A percentile compares a stretch with the other conserved stretches of the same genome.
phyloP scores from a whole-genome alignment of 768 basidiomycete genomes.

The Galerina marginata region DNA sequence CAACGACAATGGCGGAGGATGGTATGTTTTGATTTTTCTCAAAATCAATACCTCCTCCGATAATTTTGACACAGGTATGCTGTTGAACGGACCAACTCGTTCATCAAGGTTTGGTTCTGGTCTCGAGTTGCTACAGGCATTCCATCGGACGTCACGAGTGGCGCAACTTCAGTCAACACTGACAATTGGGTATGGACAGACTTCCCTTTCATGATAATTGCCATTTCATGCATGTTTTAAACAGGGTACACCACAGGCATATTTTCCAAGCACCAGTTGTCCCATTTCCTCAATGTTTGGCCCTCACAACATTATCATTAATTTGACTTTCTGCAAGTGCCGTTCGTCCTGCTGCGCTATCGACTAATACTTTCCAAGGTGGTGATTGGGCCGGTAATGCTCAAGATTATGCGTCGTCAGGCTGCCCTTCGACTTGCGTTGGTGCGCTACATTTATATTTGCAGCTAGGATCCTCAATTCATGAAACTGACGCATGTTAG shows the following conservation, averaged over 20 bases:
- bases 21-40: constrained; percentile 39
- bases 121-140: constrained; percentile 49
- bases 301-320: constrained; percentile 68
- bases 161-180: constrained; percentile 49
- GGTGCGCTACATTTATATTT: constrained; percentile 38
- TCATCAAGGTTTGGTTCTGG: constrained; percentile 80
- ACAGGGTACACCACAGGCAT: constrained; percentile 63
- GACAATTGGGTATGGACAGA: constrained; percentile 51
- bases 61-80: constrained; percentile 52
- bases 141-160: constrained; percentile 52
- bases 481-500: constrained; percentile 32
- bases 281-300: constrained; percentile 58
- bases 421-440: constrained; percentile 59
- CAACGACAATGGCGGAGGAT: constrained; percentile 66
- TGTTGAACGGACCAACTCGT: constrained; percentile 58
- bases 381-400: constrained; percentile 61
- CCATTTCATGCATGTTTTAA: not conserved
- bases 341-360: not conserved
- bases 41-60: not conserved
- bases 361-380: constrained; percentile 27
- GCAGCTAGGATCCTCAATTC: not conserved
- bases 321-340: constrained; percentile 68
- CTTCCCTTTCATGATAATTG: not conserved
- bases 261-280: constrained; percentile 66
- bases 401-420: constrained; percentile 46